phyloP scores from a whole-genome alignment of 495 filamentous ascomycete species.

The Haplographium delicatum region DNA sequence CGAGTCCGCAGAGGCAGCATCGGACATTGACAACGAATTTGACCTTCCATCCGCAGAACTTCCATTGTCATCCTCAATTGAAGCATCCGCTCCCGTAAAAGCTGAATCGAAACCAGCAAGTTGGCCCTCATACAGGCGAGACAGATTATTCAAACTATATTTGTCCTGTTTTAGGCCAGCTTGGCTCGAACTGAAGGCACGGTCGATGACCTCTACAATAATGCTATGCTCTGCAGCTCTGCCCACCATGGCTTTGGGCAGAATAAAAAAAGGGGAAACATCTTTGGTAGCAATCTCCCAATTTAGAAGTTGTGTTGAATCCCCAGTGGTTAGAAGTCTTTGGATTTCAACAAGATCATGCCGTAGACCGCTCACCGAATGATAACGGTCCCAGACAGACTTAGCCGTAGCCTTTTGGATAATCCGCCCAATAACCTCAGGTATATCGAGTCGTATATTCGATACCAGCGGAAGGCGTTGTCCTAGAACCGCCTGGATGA shows the following conservation, averaged over 20 bases:
- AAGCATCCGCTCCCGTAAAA: slow-evolving; percentile 23
- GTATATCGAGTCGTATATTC: slow-evolving; percentile 67
- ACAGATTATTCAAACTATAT: slow-evolving; percentile 42
- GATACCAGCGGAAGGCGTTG: slow-evolving; percentile 70
- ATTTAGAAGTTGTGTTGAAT: slow-evolving; percentile 57
- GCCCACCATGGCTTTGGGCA: slow-evolving; percentile 72
- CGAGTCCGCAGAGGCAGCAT: not conserved
- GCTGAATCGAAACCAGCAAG: slow-evolving; percentile 45
- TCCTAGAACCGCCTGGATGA: slow-evolving; percentile 78
- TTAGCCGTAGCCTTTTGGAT: slow-evolving; percentile 88
- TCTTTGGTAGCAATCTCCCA: slow-evolving; percentile 71
- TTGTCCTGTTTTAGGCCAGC: slow-evolving; percentile 36
- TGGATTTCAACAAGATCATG: slow-evolving; percentile 66
- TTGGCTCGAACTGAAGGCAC: slow-evolving; percentile 36
- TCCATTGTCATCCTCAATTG: slow-evolving; percentile 37
- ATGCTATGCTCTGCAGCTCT: slow-evolving; percentile 61
- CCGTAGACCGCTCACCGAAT: slow-evolving; percentile 75
- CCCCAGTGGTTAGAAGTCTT: slow-evolving; percentile 66
- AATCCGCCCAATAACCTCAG: slow-evolving; percentile 70
- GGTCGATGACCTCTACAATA: slow-evolving; percentile 66
- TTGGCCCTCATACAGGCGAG: slow-evolving; percentile 43
- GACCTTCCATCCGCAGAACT: slow-evolving; percentile 39
- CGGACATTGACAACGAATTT: not conserved
- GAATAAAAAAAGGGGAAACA: slow-evolving; percentile 77
- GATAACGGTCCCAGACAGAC: slow-evolving; percentile 73